Evolutionary conservation across 495 filamentous ascomycete species (phyloP).

Genomic region (Trichodelitschia bisporula): DNA sequence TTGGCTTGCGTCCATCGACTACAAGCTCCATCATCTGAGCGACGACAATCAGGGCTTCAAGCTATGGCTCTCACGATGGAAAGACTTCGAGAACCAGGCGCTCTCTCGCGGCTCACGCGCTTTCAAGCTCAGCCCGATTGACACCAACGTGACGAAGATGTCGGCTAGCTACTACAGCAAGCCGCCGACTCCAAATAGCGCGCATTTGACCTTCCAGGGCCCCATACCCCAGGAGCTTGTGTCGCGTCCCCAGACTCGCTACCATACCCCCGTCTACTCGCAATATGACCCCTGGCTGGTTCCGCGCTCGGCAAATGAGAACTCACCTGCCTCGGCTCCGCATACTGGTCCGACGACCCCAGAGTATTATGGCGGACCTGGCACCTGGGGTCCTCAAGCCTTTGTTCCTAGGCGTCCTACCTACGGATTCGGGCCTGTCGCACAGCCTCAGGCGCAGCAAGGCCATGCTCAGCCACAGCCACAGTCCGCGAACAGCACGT

Average conservation of each 20-base stretch:
- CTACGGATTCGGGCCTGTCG: constrained; percentile 13
- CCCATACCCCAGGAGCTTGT: too few species aligned
- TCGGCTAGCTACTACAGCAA: constrained; percentile 3
- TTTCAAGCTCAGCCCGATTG: constrained; percentile 39
- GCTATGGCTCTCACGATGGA: constrained; percentile 67
- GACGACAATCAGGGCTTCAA: constrained; percentile 59
- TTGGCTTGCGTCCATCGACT: constrained; percentile 68
- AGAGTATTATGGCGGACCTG: constrained; percentile 22
- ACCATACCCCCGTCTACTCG: constrained; percentile 4
- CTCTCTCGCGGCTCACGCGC: constrained; percentile 18
- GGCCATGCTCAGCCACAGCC: too few species aligned
- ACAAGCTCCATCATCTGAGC: constrained; percentile 73
- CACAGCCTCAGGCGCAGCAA: constrained; percentile 8
- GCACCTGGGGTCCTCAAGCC: constrained; percentile 14
- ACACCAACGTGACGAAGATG: constrained; percentile 28
- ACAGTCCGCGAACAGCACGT: too few species aligned
- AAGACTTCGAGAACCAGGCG: constrained; percentile 45
- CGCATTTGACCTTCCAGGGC: too few species aligned
- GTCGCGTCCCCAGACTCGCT: too few species aligned
- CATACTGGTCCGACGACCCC: constrained; percentile 32
- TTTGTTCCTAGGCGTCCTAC: constrained; percentile 14
- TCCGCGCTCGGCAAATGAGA: constrained; percentile 26
- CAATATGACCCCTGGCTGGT: constrained; percentile 27
- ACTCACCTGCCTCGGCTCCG: constrained; percentile 43
- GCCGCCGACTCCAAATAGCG: neutral